Conservation (phyloP, 768 basidiomycete genomes). For the Serpula lacrymans region DNA sequence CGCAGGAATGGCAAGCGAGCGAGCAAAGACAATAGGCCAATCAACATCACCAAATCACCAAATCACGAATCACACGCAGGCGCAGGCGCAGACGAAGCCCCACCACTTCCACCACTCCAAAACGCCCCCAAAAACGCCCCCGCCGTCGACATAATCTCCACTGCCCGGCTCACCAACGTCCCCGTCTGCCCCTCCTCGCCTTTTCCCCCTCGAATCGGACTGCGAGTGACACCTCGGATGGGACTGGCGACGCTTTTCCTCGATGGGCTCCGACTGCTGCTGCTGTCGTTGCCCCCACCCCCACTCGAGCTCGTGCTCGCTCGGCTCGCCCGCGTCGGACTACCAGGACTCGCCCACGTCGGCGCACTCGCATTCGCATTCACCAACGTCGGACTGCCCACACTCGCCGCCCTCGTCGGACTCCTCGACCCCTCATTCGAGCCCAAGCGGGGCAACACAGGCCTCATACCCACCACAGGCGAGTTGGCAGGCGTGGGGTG, state of each 20-base stretch:
- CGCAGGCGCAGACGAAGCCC: no score
- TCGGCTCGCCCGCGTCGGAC: constrained; percentile 10
- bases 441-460: constrained; percentile 15
- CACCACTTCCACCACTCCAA: constrained; percentile 44
- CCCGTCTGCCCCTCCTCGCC: constrained; percentile 28
- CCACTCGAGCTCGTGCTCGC: constrained; percentile 6
- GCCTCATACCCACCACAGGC: constrained; percentile 37
- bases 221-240: constrained; percentile 17
- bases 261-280: not conserved
- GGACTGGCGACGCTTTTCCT: constrained; percentile 8
- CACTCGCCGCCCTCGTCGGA: constrained; percentile 1
- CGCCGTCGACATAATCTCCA: constrained; percentile 77
- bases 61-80: constrained; percentile 16
- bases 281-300: constrained; percentile 2
- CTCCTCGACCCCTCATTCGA: constrained; percentile 1
- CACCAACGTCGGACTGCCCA: constrained; percentile 7
- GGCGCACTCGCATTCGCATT: constrained; percentile 13
- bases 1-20: no score
- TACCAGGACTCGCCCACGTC: constrained; percentile 15
- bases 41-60: constrained; percentile 9
- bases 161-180: constrained; percentile 58
- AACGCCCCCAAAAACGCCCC: constrained; percentile 70
- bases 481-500: constrained; percentile 65
- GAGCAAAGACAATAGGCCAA: no score
- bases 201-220: constrained; percentile 24